Base-by-base conservation (phyloP, 345 rosid species). In the Murraya paniculata region DNA sequence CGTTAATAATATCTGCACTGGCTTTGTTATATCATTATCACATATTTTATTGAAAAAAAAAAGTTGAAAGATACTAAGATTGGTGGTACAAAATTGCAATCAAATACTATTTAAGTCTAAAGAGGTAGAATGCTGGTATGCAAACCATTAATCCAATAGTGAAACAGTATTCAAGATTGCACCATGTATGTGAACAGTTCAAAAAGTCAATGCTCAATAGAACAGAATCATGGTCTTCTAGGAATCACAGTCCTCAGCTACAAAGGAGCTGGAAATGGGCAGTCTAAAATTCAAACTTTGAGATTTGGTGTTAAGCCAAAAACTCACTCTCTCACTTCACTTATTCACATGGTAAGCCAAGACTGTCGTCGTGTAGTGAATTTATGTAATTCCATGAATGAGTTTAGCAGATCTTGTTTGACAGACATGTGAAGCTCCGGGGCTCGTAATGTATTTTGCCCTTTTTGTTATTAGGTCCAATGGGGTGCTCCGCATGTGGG, bases 401-500 rank as follows among this genome's bases (percentile, higher is more conserved):
- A 30, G 67, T 16, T 5, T 58, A 38, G 71, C 85, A 80, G 88
- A 87, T 84, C 88, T 84, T 78, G 78, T 16, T 87, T 81, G 84
- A 80, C 84, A 83, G 84, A 83, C 91, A 92, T 90, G 93, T 86
- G 92, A 91, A 83, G 85, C 79, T 55, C 82, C 82, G 82, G 78
- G 77, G 71, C 68, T 77, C 56, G 79, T 21, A 74, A 11, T 13
- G 50, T 13, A 45, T 0, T 61, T 21, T 28, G 72, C 85, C 72
- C 80, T 79, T 79, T 72, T 53, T 5, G 22, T 4, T 48, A 76
- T 78, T 19, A 75, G 83, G 84, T 78, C 88, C 86, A 81, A 81
- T 84, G 59, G 79, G 86, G 84, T 85, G 85, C 48, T 64, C 24
- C 77, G 87, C 93, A 89, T 85, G 92, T 85, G 90, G 38, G 22